Conservation (phyloP, 768 basidiomycete species). For the Psilocybe subaeruginosa region DNA sequence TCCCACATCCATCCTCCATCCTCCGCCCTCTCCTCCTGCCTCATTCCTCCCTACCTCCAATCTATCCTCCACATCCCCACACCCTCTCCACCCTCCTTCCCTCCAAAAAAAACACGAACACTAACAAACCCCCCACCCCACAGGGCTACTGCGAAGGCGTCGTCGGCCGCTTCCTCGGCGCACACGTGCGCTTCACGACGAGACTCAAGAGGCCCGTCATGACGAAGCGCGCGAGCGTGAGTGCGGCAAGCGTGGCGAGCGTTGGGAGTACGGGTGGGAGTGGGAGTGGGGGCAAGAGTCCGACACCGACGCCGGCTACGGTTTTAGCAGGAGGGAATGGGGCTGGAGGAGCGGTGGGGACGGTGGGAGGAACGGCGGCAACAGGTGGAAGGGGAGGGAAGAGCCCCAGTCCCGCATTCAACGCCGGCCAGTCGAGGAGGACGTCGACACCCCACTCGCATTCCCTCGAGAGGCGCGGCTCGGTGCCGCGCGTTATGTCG, state of each 20-base stretch:
- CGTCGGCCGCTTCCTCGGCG: conserved; percentile 71
- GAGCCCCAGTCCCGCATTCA: not conserved
- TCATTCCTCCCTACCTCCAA: not conserved
- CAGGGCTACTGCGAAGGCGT: conserved; percentile 90
- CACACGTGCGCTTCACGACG: conserved; percentile 68
- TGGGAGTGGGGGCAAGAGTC: conserved; percentile 25
- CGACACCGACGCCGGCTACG: conserved; percentile 18
- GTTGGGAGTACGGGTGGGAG: not conserved
- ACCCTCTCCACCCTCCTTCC: not conserved
- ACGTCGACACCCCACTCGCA: not conserved
- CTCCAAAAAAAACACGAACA: not conserved
- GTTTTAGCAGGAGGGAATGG: not conserved
- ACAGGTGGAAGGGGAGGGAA: not conserved
- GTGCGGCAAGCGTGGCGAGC: conserved; percentile 10
- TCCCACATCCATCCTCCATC: not conserved
- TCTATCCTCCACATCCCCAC: not conserved
- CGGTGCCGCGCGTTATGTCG: not conserved
- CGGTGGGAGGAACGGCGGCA: not conserved
- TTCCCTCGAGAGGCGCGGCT: not conserved
- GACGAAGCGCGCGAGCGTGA: conserved; percentile 63
- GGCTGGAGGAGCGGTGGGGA: not conserved
- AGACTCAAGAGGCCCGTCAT: conserved; percentile 82
- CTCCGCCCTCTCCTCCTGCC: no score
- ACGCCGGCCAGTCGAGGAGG: not conserved
- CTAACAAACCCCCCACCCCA: not conserved